Percentiles rank a stretch among this genome's conserved stretches.
These are phyloP conservation scores for Mortierella sp. DNA, from an alignment of 371 early-diverging fungal species.

Conservation along the genomic window DNA sequence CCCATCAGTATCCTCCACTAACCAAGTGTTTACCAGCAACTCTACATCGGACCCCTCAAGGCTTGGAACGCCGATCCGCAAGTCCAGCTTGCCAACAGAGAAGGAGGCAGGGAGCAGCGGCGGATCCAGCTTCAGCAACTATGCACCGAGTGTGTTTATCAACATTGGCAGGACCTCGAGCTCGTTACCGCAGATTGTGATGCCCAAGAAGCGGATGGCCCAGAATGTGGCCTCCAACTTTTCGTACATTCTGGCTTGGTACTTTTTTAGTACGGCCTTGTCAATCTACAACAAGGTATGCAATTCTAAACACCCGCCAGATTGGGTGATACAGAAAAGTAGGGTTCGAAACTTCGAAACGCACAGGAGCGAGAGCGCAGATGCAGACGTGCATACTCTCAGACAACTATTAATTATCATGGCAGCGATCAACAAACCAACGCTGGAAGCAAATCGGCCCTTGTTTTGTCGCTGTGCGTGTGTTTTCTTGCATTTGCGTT, in stretches of 20 bases:
- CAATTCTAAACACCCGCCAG: neutral
- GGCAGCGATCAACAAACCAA: neutral
- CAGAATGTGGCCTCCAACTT: conserved; percentile 56
- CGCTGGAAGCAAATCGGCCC: neutral
- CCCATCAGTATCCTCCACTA: conserved; percentile 17
- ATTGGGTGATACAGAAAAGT: conserved; percentile 3
- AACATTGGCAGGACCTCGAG: conserved; percentile 41
- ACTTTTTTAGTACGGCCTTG: conserved; percentile 79
- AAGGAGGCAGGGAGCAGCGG: neutral
- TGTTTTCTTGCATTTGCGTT: neutral
- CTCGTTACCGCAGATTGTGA: conserved; percentile 50
- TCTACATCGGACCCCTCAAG: conserved; percentile 13
- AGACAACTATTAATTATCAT: neutral
- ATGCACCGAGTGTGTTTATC: conserved; percentile 42
- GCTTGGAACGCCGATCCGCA: conserved; percentile 25
- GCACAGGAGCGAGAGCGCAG: neutral
- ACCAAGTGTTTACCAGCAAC: neutral
- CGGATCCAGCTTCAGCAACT: conserved; percentile 15
- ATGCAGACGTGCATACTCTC: neutral
- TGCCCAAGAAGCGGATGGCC: conserved; percentile 49
- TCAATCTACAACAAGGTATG: conserved; percentile 89
- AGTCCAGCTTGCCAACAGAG: conserved; percentile 8
- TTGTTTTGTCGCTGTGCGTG: neutral
- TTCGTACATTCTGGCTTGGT: conserved; percentile 65
- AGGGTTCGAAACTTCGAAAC: conserved; percentile 1